phyloP scores from a whole-genome alignment of 306 rosid species.

The Dryas alaskensis region DNA sequence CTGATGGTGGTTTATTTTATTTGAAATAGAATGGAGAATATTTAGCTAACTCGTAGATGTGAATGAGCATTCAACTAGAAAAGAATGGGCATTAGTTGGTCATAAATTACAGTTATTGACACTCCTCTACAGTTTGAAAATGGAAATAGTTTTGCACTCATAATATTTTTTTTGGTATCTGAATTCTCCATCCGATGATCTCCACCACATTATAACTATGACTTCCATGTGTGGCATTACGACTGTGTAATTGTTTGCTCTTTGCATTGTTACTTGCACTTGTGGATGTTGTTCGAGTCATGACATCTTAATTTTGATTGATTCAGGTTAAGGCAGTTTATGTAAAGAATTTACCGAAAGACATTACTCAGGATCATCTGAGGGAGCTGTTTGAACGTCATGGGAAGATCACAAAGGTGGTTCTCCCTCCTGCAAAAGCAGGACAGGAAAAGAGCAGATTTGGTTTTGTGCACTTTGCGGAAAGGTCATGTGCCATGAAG shows the following conservation, averaged over 20 bases:
- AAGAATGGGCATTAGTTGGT: neutral
- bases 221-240: slow-evolving; percentile 16
- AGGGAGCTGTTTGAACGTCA: slow-evolving; percentile 53
- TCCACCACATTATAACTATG: slow-evolving; percentile 10
- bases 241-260: neutral
- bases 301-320: slow-evolving; percentile 25
- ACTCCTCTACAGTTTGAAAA: neutral
- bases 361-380: slow-evolving; percentile 54
- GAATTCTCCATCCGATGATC: slow-evolving; percentile 14
- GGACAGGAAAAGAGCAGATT: slow-evolving; percentile 66
- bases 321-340: slow-evolving; percentile 63
- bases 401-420: slow-evolving; percentile 73
- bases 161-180: neutral
- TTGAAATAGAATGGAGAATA: neutral
- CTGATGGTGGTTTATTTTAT: neutral
- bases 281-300: slow-evolving; percentile 17
- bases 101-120: neutral
- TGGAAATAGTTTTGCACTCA: neutral
- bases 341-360: slow-evolving; percentile 63
- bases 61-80: neutral
- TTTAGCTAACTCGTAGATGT: neutral
- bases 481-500: slow-evolving; percentile 64
- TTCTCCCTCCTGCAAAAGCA: slow-evolving; percentile 62
- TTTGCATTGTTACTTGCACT: slow-evolving; percentile 2
- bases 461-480: slow-evolving; percentile 74